Evolutionary conservation across 305 asterid genomes (phyloP).

Genomic region (Solanum hybrid): DNA sequence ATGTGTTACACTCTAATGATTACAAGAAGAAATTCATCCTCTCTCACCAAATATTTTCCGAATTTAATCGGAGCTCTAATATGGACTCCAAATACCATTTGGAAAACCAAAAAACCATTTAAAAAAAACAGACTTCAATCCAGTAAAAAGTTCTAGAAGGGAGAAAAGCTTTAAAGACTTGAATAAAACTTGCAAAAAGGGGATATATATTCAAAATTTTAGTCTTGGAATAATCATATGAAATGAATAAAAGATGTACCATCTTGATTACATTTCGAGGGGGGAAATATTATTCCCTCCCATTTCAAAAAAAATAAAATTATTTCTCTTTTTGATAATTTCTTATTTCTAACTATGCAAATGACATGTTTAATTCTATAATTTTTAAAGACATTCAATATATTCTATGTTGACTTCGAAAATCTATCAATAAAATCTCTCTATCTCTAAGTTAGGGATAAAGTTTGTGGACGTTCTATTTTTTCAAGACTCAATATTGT

Average conservation of each 20-base stretch:
- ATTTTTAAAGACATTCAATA: background rate
- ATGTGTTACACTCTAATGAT: too few species aligned
- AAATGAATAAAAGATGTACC: background rate
- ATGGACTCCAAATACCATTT: too few species aligned
- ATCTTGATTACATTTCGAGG: background rate
- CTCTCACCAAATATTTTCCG: background rate
- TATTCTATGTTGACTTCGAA: fast-evolving
- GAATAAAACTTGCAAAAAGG: background rate
- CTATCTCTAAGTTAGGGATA: fast-evolving
- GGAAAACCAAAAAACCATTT: too few species aligned
- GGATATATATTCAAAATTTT: background rate
- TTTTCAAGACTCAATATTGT: background rate
- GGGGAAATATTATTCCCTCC: background rate
- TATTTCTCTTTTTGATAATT: background rate
- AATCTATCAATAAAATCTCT: fast-evolving
- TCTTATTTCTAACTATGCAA: background rate
- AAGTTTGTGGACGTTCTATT: fast-evolving
- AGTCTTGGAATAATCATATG: background rate
- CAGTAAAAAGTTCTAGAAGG: background rate
- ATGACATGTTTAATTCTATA: background rate
- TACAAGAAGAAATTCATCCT: too few species aligned
- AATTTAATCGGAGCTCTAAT: too few species aligned
- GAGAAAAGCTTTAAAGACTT: background rate
- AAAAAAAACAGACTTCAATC: background rate
- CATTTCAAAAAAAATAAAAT: background rate